Base-by-base conservation (phyloP, 768 basidiomycete species). In the Rossbeevera mucosa region DNA sequence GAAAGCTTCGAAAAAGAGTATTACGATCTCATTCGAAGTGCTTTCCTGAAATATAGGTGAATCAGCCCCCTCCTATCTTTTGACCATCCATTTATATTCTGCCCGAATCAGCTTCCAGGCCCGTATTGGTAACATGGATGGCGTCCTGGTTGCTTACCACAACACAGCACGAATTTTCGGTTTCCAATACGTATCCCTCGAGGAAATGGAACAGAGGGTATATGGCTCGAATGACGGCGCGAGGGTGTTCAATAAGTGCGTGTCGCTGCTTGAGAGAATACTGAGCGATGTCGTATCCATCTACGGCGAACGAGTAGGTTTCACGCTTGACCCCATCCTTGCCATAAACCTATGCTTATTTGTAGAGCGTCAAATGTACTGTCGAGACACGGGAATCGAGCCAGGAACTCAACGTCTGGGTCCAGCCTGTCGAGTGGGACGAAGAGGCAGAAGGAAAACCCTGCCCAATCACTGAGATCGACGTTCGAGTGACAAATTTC, bases 101-200 rank as follows among this genome's bases (percentile, higher is more conserved):
- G 24, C 6, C 24, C 14, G 14, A 5, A 38, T 20, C 54, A 93
- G 91, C 57, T 87, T 98, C 73, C 95, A 99, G 76, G 94, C 81
- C 2, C 85, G 95, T 5, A 98, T 99, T 55, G 95, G 95, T 8
- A 83, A 86, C 64, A 98, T 98, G 95, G 94, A 96, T 63, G 95
- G 95, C 14, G 86, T 97, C 7, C 76, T 93, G 53, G 82, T 92
- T 33, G 85, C 91, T 20, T 91, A 89, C 63, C 90, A 92, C 63
- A 96, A 95, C 56, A 94, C 91, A 0, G 80, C 81, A 7, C 78
- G 80, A 16, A 80, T 96, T 46, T 93, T 93, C 60, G 95, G 95
- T 1, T 97, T 97, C 75, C 92, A 97, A 67, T 99, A 98, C 64
- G 71, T 95, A 26, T 80, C 93, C 1, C 71, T 95, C 42, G 75